These are phyloP conservation scores for Chaetomium globosum DNA, from an alignment of 2,329 filamentous ascomycete genomes.

Conservation along the genomic window DNA sequence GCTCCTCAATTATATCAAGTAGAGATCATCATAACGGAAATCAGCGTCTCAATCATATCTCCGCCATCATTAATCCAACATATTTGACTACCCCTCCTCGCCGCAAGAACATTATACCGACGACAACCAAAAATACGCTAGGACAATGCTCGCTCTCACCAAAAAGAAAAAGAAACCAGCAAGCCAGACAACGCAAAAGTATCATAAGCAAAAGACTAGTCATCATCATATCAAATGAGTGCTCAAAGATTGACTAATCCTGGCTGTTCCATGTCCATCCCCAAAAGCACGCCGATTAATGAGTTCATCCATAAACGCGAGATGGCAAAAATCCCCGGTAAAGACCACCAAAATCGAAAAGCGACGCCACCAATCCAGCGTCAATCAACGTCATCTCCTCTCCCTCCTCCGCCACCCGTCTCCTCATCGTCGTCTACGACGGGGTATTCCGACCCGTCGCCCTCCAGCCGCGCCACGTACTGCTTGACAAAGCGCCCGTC, in stretches of 20 bases:
- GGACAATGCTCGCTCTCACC: neutral
- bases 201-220: neutral
- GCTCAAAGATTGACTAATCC: neutral
- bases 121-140: neutral
- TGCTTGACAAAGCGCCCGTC: conserved; percentile 38
- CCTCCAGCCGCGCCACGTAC: conserved; percentile 33
- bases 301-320: neutral
- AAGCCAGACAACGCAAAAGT: neutral
- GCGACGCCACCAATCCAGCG: neutral
- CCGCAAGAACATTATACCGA: neutral
- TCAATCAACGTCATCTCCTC: conserved; percentile 28
- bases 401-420: conserved; percentile 11
- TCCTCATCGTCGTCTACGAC: conserved; percentile 23
- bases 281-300: neutral
- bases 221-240: neutral
- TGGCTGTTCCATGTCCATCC: neutral
- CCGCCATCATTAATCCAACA: neutral
- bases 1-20: neutral
- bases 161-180: neutral
- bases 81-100: neutral
- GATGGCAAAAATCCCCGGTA: neutral
- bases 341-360: neutral
- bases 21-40: neutral
- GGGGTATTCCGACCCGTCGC: conserved; percentile 31
- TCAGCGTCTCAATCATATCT: neutral